These are phyloP conservation scores for Cyamopsis tetragonoloba DNA, from an alignment of 306 rosid species.

Conservation along the genomic window DNA sequence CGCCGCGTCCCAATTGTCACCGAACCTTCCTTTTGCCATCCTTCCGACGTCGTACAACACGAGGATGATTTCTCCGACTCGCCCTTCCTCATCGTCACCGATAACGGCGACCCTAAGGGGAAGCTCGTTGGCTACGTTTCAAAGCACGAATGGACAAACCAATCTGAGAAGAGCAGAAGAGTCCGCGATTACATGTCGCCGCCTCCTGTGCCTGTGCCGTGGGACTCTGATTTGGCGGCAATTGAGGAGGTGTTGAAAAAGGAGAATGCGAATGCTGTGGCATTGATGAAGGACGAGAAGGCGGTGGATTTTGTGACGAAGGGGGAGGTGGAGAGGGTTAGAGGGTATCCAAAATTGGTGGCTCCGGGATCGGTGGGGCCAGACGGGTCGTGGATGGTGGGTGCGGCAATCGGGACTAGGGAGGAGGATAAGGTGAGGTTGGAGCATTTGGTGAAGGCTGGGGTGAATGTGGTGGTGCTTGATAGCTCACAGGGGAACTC, in stretches of 20 bases:
- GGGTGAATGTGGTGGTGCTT: slow-evolving; percentile 71
- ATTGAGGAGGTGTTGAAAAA: slow-evolving; percentile 38
- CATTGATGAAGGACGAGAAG: slow-evolving; percentile 41
- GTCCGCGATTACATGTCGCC: slow-evolving; percentile 46
- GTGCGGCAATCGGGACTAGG: slow-evolving; percentile 90
- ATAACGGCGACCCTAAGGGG: slow-evolving; percentile 39
- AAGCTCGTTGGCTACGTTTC: slow-evolving; percentile 63
- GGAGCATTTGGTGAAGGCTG: slow-evolving; percentile 73
- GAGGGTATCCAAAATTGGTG: slow-evolving; percentile 61
- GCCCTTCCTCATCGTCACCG: slow-evolving; percentile 60
- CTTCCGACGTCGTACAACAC: slow-evolving; percentile 37
- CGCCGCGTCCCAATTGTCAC: slow-evolving; percentile 74
- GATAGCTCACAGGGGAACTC: slow-evolving; percentile 98
- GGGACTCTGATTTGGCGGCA: slow-evolving; percentile 42
- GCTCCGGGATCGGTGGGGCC: slow-evolving; percentile 61
- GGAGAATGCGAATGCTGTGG: slow-evolving; percentile 37
- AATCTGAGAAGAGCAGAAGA: slow-evolving; percentile 34
- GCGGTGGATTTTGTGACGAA: slow-evolving; percentile 57
- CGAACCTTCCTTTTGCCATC: slow-evolving; percentile 45
- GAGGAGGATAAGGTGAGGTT: slow-evolving; percentile 73
- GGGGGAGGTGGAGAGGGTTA: slow-evolving; percentile 68
- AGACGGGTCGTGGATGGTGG: slow-evolving; percentile 72
- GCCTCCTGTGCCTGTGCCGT: slow-evolving; percentile 36
- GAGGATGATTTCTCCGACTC: slow-evolving; percentile 41
- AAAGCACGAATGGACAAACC: slow-evolving; percentile 38